Conservation (phyloP, 305 asterid species). For the Plantago lanceolata region DNA sequence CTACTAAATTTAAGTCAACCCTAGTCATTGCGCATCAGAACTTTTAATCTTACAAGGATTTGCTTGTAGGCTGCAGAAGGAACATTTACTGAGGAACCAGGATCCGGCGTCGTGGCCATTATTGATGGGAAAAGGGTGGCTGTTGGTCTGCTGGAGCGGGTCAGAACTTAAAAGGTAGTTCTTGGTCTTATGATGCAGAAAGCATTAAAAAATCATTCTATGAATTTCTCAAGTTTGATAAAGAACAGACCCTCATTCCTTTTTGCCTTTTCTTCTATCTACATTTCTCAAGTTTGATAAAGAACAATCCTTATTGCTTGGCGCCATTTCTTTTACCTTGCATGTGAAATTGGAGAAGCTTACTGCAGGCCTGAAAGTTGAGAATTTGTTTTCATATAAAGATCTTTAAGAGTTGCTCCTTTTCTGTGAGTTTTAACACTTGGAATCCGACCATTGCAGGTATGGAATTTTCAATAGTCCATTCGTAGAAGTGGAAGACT, state of each 20-base stretch:
- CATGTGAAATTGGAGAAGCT: conserved; percentile 4
- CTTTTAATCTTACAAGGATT: conserved; percentile 14
- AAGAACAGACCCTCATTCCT: background rate
- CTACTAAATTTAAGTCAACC: background rate
- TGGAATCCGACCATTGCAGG: conserved; percentile 35
- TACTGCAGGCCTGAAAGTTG: background rate
- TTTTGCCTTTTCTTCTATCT: background rate
- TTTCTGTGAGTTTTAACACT: conserved; percentile 2
- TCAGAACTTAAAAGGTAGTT: conserved; percentile 78
- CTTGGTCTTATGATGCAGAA: conserved; percentile 17
- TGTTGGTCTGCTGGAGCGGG: conserved; percentile 92
- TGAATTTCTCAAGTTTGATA: too few relatives aligned
- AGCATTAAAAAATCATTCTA: conserved; percentile 18
- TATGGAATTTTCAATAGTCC: conserved; percentile 68
- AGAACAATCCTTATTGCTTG: too few relatives aligned
- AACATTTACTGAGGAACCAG: conserved; percentile 92
- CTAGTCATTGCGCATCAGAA: conserved; percentile 13
- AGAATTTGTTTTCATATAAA: conserved; percentile 1
- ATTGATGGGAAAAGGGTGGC: conserved; percentile 66
- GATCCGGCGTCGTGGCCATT: conserved; percentile 91
- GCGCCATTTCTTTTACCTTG: background rate
- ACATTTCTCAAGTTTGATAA: too few relatives aligned
- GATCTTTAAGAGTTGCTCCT: background rate
- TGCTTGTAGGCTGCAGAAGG: conserved; percentile 71
- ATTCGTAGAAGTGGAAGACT: conserved; percentile 65